A percentile compares a stretch with the other conserved stretches of the same genome.
phyloP scores from a whole-genome alignment of 257 asterid species.

The Apocynum venetum region DNA sequence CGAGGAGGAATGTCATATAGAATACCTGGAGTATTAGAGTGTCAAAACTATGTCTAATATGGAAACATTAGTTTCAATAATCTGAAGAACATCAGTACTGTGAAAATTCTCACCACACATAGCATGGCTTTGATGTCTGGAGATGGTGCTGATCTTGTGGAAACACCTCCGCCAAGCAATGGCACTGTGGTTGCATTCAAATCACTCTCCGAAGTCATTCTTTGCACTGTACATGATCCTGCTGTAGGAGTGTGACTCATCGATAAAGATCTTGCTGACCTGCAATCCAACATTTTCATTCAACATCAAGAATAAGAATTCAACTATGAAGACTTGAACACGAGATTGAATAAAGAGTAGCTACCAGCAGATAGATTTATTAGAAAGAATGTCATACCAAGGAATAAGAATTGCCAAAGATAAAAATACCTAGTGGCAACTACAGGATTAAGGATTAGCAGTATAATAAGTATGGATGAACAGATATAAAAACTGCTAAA shows the following conservation, averaged over 20 bases:
- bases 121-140: conserved; percentile 47
- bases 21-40: conserved; percentile 42
- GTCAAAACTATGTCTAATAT: conserved; percentile 14
- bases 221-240: conserved; percentile 34
- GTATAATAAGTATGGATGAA: not conserved
- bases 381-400: not conserved
- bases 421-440: not conserved
- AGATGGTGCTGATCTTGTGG: conserved; percentile 36
- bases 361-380: not conserved
- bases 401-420: not conserved
- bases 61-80: not conserved
- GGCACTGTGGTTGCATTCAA: conserved; percentile 32
- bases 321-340: not conserved
- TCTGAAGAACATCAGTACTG: not conserved
- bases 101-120: conserved; percentile 53
- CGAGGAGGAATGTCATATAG: conserved; percentile 37
- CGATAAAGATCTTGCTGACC: conserved; percentile 82
- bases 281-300: conserved; percentile 19
- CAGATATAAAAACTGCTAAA: not conserved
- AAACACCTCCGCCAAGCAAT: conserved; percentile 37
- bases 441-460: not conserved
- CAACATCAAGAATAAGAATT: not conserved
- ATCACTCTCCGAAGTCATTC: conserved; percentile 40
- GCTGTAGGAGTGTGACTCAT: conserved; percentile 45
- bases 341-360: not conserved